Base-by-base conservation (phyloP, 805 yeast genomes). In the Wickerhamiella cacticola region DNA sequence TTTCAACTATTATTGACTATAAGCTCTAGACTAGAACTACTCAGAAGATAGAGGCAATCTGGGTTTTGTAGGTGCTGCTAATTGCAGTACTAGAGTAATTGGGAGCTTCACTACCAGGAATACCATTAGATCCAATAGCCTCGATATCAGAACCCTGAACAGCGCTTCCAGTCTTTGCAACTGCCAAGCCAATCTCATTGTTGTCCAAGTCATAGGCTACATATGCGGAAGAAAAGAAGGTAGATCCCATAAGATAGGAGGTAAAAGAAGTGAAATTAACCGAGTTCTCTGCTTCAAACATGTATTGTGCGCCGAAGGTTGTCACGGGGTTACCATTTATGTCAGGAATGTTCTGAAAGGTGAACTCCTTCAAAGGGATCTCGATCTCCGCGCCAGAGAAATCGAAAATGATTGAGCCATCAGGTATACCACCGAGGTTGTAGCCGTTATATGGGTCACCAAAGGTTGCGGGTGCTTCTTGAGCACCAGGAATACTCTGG, bases 171-270 rank as follows among this genome's bases (percentile, higher is more conserved):
- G 56, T 48, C 1, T 31, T 52, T 54, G 46, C 50, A 13, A 6
- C 23, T 12, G 80, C 86, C 47, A 82, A 52, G 1, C 80, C 75
- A 26, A 82, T 65, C 57, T 72, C 68, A 40, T 58, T 60, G 54
- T 71, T 72, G 28, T 78, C 83, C 45, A 79, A 64, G 59, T 82
- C 82, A 60, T 72, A 79, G 19, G 79, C 84, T 24, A 75, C 70
- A 57, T 82, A 82, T 3, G 80, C 80, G 38, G 73, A 70, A 49
- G 82, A 69, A 50, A 82, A 63, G 58, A 82, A 73, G 42, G 73
- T 69, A 58, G 79, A 86, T 8, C 89, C 89, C 33, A 82, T 65
- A 47, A 78, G 67, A 41, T 55, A 47, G 66, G 59, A 23, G 38
- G 48, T 46, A 7, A 21, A 18, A 6, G 7, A 10, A 29, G 25